A percentile compares a stretch with the other conserved stretches of the same genome.
phyloP scores from a whole-genome alignment of 2,329 filamentous ascomycete species.

The Colletotrichum liriopes region DNA sequence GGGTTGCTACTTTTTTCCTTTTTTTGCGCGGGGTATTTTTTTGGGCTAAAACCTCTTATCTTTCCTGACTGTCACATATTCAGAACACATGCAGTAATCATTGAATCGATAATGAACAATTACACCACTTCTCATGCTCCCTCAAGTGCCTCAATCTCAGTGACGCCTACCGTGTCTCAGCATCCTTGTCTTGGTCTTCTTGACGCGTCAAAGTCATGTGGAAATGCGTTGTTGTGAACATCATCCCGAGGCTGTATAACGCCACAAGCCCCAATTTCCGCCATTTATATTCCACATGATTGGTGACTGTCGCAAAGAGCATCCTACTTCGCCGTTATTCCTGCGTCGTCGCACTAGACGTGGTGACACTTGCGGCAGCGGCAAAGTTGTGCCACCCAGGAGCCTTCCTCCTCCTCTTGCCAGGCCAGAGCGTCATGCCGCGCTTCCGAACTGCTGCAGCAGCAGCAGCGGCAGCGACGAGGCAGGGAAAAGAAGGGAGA shows the following conservation, averaged over 20 bases:
- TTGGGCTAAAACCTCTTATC: slow-evolving; percentile 15
- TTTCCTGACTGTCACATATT: slow-evolving; percentile 35
- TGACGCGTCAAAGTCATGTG: neutral
- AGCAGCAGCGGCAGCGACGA: neutral
- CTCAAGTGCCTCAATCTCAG: too few species aligned
- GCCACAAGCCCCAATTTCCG: neutral
- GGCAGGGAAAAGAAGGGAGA: neutral
- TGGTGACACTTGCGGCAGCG: neutral
- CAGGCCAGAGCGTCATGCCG: neutral
- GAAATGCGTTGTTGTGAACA: neutral
- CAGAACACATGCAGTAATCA: slow-evolving; percentile 36
- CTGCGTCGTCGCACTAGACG: neutral
- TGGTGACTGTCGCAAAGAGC: neutral
- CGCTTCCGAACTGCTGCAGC: neutral
- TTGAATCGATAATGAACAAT: slow-evolving; percentile 35
- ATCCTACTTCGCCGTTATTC: neutral
- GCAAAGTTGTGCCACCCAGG: neutral
- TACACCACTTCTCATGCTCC: neutral
- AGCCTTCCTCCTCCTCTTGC: neutral
- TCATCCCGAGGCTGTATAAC: neutral
- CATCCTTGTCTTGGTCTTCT: neutral
- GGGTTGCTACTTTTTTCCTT: slow-evolving; percentile 16
- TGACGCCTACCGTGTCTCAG: neutral
- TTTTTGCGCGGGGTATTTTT: slow-evolving; percentile 2
- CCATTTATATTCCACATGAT: too few species aligned